Base-by-base conservation (phyloP, 805 yeast genomes). In the Candida tallmaniae region DNA sequence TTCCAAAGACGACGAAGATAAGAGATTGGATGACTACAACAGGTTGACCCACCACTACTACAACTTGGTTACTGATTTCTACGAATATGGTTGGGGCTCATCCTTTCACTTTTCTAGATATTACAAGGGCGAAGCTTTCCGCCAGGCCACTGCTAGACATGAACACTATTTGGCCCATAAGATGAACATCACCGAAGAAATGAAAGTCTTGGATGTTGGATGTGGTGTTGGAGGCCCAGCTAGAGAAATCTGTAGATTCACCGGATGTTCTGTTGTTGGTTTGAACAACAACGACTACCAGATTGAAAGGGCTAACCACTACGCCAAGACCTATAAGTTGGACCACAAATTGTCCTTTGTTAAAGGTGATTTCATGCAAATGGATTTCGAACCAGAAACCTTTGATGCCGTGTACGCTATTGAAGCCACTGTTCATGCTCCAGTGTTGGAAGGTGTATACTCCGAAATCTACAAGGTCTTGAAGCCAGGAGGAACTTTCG, bases 191-290 rank as follows among this genome's bases (percentile, higher is more conserved):
- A 62, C 70, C 49, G 83, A 80, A 49, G 75, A 78, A 49, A 84
- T 83, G 86, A 79, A 80, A 54, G 98, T 90, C 12, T 74, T 90
- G 49, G 98, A 90, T 58, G 98, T 90, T 38, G 98, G 98, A 31
- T 93, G 98, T 70, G 98, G 98, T 73, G 96, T 90, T 51, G 98
- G 98, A 58, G 98, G 98, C 27, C 98, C 98, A 52, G 97, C 96
- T 15, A 83, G 97, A 63, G 96, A 93, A 69, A 90, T 90, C 54
- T 74, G 83, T 41, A 78, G 96, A 58, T 90, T 90, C 71, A 83
- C 97, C 33, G 87, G 82, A 52, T 82, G 88, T 66, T 68, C 76
- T 50, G 73, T 90, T 57, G 84, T 84, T 43, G 98, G 98, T 33
- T 73, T 90, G 52, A 90, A 90, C 72, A 90, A 93, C 73, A 93